These are phyloP conservation scores for Roridomyces roridus DNA, from an alignment of 768 basidiomycete species.

Conservation along the genomic window DNA sequence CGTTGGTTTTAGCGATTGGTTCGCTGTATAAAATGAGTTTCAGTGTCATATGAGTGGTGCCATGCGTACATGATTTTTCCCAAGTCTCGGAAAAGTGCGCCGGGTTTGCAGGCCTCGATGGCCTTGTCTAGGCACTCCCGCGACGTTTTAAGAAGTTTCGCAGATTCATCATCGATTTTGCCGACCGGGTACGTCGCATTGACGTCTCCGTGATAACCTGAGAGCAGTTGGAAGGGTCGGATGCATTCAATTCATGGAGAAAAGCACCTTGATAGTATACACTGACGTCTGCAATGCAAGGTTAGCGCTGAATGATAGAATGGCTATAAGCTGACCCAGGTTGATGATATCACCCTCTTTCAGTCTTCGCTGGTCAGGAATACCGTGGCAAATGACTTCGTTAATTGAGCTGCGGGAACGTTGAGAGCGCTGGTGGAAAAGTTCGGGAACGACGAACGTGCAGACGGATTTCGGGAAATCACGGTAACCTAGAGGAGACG, in stretches of 20 bases:
- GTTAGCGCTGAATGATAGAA: constrained; percentile 22
- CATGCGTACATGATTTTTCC: constrained; percentile 89
- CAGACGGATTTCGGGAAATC: constrained; percentile 95
- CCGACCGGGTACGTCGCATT: constrained; percentile 95
- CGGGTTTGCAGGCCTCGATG: constrained; percentile 94
- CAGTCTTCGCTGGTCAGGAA: constrained; percentile 84
- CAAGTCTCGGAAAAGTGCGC: constrained; percentile 85
- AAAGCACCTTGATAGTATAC: constrained; percentile 76
- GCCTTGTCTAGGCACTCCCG: constrained; percentile 87
- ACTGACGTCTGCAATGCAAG: constrained; percentile 64
- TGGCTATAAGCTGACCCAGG: constrained; percentile 62
- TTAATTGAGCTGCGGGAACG: constrained; percentile 73
- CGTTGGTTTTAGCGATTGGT: constrained; percentile 80
- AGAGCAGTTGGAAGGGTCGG: background rate
- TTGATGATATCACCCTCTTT: constrained; percentile 97
- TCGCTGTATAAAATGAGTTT: no score
- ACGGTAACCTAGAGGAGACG: constrained; percentile 91
- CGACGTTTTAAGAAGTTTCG: constrained; percentile 81
- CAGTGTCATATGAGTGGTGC: no score
- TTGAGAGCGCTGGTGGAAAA: background rate
- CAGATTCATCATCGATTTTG: constrained; percentile 80
- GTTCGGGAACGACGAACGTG: constrained; percentile 64
- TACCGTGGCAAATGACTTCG: constrained; percentile 97
- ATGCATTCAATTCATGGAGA: background rate
- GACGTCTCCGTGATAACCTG: constrained; percentile 91